phyloP scores from a whole-genome alignment of 106 monocot species.

The Apostasia ramifera region DNA sequence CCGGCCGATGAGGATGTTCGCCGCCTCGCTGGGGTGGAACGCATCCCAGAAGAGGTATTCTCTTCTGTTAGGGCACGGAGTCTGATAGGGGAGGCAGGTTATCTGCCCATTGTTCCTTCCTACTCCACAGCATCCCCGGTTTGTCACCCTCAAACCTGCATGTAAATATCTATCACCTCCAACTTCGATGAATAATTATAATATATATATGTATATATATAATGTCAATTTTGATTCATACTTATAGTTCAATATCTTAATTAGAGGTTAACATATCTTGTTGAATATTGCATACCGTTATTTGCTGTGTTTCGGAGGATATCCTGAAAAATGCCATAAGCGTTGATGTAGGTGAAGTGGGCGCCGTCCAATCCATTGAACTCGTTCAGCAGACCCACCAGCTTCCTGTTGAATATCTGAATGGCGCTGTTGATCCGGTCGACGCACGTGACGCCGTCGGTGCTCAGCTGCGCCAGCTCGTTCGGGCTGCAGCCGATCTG shows the following conservation, averaged over 20 bases:
- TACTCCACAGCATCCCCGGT: conserved; percentile 85
- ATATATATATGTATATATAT: no score
- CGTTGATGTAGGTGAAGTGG: conserved; percentile 83
- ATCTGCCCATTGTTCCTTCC: conserved; percentile 93
- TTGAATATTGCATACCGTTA: conserved; percentile 21
- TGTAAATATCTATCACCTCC: no score
- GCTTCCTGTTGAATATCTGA: conserved; percentile 37
- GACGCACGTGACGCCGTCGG: conserved; percentile 54
- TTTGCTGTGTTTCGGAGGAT: conserved; percentile 36
- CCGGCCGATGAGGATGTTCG: conserved; percentile 51
- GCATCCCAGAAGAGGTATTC: conserved; percentile 89
- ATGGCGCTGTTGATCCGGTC: conserved; percentile 44
- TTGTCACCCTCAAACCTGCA: conserved; percentile 56
- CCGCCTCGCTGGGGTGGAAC: conserved; percentile 81
- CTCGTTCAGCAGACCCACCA: conserved; percentile 37
- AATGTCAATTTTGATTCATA: no score
- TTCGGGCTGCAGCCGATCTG: conserved; percentile 86
- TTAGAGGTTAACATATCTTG: no score
- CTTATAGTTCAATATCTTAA: no score
- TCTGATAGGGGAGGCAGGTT: conserved; percentile 75
- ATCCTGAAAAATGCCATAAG: conserved; percentile 53
- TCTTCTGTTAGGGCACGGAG: conserved; percentile 54
- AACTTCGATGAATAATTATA: conserved; percentile 1
- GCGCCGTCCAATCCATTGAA: conserved; percentile 68
- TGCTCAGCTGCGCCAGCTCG: conserved; percentile 63